Base-by-base conservation (phyloP, 257 asterid genomes). In the Lycium barbarum region DNA sequence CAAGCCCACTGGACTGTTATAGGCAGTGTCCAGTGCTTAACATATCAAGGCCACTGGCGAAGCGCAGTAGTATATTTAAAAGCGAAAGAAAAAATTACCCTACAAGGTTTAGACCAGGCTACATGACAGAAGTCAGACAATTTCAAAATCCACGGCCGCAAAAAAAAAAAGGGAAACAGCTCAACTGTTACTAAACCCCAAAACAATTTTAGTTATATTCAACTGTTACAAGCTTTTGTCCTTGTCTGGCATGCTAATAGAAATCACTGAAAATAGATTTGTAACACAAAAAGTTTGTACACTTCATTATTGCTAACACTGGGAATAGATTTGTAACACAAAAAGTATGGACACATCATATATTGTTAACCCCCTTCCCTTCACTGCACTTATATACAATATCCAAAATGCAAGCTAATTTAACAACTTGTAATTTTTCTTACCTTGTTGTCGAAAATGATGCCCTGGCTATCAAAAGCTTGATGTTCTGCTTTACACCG, bases 401-500 rank as follows among this genome's bases (percentile, higher is more conserved):
- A 57, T 57, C 62, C 62, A 57, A 57, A 57, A 57, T 57, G 2
- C 62, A 13, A 11, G 17, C 63, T 47, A 33, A 49, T 14, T 68
- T 15, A 38, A 59, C 36, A 40, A 80, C 43, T 51, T 5, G 9
- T 76, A 61, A 36, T 43, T 82, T 13, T 45, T 59, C 88, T 86
- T 83, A 96, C 99, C 96, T 96, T 96, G 90, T 94, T 83, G 70
- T 96, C 99, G 14, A 92, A 92, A 86, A 92, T 89, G 9, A 92
- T 80, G 33, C 97, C 97, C 92, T 92, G 96, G 86, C 89, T 89
- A 89, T 90, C 91, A 76, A 83, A 93, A 88, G 94, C 97, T 55
- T 88, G 88, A 20, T 83, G 96, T 90, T 94, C 98, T 15, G 98
- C 98, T 86, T 91, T 90, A 87, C 99, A 96, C 82, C 98, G 93